Evolutionary conservation across 1,139 yeast genomes (phyloP), one percentile per base, ranked within the genome.

Genomic region (Geotrichum fermentans): DNA sequence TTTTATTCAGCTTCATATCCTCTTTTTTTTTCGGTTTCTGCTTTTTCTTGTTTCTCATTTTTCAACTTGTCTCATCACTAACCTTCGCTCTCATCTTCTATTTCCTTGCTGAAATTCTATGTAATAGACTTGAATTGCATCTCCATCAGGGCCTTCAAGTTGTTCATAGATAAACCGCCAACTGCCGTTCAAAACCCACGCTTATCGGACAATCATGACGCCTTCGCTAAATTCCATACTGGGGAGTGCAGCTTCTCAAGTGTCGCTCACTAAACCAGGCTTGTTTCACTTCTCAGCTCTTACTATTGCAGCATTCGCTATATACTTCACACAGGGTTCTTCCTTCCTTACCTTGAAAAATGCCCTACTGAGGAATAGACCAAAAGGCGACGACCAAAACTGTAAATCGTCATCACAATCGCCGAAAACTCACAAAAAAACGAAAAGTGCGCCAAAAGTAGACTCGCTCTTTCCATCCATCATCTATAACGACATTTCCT

Each of bases 401-500:
- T 8, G n/a, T 5, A 13, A 30, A 8, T 8, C 38, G 4, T 3
- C 38, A 10, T 18, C 18, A 28, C 34, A 35, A 29, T n/a, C 34
- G 18, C 22, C 13, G 1, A 40, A 35, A 26, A 16, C 6, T 17
- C 20, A 24, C 40, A 6, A 18, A 37, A 37, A 37, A 37, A 17
- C 17, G 8, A 35, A 35, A 30, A 5, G n/a, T 5, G 17, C 34
- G 17, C 30, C 24, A 26, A 26, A 29, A 2, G 11, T 8, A n/a
- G 21, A 16, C 2, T 13, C n/a, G n/a, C 41, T 43, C 14, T 43
- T 43, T 14, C 46, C 46, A 11, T 2, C 20, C n/a, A 35, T 43
- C 6, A 24, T 26, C 11, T 43, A 43, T 18, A 38, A 35, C 20
- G 35, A 43, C 24, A 24, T 43, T 8, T n/a, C 40, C 6, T 16